Percentiles rank a stretch among this genome's conserved stretches.
These are phyloP conservation scores for Salix arbutifolia DNA, from an alignment of 345 rosid species.

Conservation along the genomic window DNA sequence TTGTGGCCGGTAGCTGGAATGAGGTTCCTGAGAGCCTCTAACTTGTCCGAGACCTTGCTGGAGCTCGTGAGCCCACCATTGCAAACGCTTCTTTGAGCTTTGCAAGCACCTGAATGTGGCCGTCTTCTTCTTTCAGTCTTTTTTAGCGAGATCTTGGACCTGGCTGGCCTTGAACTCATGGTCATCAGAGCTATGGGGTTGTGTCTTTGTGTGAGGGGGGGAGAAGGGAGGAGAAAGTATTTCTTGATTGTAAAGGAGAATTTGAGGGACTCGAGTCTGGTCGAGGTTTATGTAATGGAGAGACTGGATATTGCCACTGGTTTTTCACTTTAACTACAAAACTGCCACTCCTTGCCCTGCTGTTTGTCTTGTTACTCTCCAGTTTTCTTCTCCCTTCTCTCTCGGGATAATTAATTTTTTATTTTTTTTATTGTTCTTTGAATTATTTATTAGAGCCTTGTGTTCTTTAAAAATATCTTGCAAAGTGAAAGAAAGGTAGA, in stretches of 20 bases:
- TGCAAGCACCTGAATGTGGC: constrained; percentile 10
- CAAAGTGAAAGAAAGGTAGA: neutral
- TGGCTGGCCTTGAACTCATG: constrained; percentile 28
- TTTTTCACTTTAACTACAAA: constrained; percentile 25
- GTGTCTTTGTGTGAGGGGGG: neutral
- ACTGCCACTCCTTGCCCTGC: constrained; percentile 26
- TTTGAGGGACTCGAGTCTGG: neutral
- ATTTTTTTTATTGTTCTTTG: neutral
- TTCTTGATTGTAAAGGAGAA: neutral
- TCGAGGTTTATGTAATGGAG: constrained; percentile 44
- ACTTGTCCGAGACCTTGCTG: constrained; percentile 54
- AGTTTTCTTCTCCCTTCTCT: neutral
- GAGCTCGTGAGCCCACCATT: neutral
- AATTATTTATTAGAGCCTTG: neutral
- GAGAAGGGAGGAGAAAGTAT: neutral
- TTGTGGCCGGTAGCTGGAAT: constrained; percentile 33
- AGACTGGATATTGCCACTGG: constrained; percentile 24
- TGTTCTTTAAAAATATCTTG: neutral
- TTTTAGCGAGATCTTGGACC: constrained; percentile 19
- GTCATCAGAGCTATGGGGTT: neutral
- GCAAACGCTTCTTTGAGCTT: constrained; percentile 4
- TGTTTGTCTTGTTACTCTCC: neutral
- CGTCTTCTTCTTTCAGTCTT: constrained; percentile 7
- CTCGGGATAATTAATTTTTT: too few relatives aligned
- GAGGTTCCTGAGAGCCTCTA: constrained; percentile 64